Evolutionary conservation across 768 basidiomycete genomes (phyloP).

Genomic region (Thelephora ganbajun): DNA sequence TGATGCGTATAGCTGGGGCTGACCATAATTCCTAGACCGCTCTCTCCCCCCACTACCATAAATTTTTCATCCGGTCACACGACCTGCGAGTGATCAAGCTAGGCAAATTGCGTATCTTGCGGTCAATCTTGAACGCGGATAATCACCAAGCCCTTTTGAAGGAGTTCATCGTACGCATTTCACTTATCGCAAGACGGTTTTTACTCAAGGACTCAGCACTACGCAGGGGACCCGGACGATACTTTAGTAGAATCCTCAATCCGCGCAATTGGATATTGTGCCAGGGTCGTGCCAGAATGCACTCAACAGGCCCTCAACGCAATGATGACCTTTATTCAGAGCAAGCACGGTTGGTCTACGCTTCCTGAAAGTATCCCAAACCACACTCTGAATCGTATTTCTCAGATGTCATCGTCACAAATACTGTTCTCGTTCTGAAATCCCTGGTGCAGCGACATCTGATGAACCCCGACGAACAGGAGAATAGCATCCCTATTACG

Average conservation of each 20-base stretch:
- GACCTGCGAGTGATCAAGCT: constrained; percentile 57
- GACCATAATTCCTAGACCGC: constrained; percentile 30
- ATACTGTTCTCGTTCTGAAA: constrained; percentile 77
- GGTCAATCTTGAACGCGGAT: constrained; percentile 47
- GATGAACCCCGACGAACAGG: constrained; percentile 12
- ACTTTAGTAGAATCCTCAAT: constrained; percentile 59
- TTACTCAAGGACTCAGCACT: constrained; percentile 39
- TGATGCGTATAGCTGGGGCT: too few species aligned
- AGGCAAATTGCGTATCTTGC: constrained; percentile 62
- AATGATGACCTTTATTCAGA: constrained; percentile 71
- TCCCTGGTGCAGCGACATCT: constrained; percentile 64
- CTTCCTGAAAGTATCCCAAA: background rate
- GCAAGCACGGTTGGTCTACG: constrained; percentile 35
- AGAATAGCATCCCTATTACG: constrained; percentile 7
- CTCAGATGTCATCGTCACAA: constrained; percentile 62
- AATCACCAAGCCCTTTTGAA: constrained; percentile 60
- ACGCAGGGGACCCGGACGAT: constrained; percentile 67
- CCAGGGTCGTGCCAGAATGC: constrained; percentile 52
- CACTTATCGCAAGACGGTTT: constrained; percentile 1
- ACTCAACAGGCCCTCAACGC: constrained; percentile 59
- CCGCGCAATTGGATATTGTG: constrained; percentile 65
- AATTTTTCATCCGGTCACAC: constrained; percentile 55
- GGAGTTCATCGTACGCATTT: constrained; percentile 60
- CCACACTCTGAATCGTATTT: constrained; percentile 1
- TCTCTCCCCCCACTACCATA: constrained; percentile 45